These are phyloP conservation scores for Chalciporus sphaerocephalus DNA, from an alignment of 768 basidiomycete genomes.

Conservation along the genomic window DNA sequence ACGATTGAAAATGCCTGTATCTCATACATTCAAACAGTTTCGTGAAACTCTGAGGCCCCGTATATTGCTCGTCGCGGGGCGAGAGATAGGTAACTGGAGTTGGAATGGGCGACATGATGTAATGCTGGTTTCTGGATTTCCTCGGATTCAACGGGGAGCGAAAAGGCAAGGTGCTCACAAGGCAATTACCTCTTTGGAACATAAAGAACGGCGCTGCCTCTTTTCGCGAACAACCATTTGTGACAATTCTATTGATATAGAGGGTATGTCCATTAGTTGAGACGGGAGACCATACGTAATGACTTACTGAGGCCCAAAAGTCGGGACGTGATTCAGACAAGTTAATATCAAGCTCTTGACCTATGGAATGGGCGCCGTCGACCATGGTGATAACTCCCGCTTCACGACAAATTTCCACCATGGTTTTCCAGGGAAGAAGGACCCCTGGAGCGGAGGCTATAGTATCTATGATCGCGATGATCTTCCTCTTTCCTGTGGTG, in stretches of 20 bases:
- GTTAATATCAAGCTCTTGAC: conserved; percentile 62
- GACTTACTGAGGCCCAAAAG: conserved; percentile 70
- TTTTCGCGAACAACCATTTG: conserved; percentile 78
- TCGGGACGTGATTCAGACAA: conserved; percentile 56
- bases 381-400: conserved; percentile 64
- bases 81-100: conserved; percentile 52
- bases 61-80: conserved; percentile 35
- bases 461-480: conserved; percentile 66
- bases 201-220: conserved; percentile 67
- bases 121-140: conserved; percentile 52
- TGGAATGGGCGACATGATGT: conserved; percentile 57
- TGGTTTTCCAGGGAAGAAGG: conserved; percentile 64
- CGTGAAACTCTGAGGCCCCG: conserved; percentile 37
- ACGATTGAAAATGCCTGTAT: background rate
- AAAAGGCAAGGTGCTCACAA: background rate
- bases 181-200: conserved; percentile 52
- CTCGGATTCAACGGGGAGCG: background rate
- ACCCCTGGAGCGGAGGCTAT: conserved; percentile 62
- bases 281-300: background rate
- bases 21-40: conserved; percentile 46
- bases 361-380: conserved; percentile 78
- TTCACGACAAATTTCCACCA: conserved; percentile 60
- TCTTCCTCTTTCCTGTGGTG: conserved; percentile 35
- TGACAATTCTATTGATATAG: conserved; percentile 59
- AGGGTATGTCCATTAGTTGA: conserved; percentile 31